Base-by-base conservation (phyloP, 1,284 basidiomycete genomes). In the Moesziomyces aphidis region DNA sequence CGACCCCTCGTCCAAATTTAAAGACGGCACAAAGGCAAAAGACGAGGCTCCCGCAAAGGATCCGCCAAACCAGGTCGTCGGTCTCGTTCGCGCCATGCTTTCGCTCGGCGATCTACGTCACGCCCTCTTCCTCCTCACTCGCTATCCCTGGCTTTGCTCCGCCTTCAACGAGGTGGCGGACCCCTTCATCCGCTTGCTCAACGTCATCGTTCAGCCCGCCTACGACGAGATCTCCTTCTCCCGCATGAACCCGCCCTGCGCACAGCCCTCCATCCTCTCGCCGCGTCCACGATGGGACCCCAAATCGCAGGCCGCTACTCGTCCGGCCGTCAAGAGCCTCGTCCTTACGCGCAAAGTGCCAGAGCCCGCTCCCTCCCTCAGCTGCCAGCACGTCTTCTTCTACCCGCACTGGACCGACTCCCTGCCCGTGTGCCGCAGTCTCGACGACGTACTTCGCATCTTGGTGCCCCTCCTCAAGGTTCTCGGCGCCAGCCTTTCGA, bases 121-220 rank as follows among this genome's bases (percentile, higher is more conserved):
- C 13, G 90, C 93, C 10, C 86, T 94, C 51, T 89, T 90, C 42
- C 89, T 98, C 62, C 86, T 99, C 72, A 89, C 91, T 26, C 90
- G 90, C 79, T 94, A 91, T 81, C 93, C 92, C 4, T 95, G 94
- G 92, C 86, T 97, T 49, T 90, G 92, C 34, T 91, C 93, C 73
- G 90, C 91, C 22, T 89, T 75, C 56, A 90, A 92, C 4, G 91
- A 93, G 74, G 88, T 98, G 47, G 92, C 94, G 1, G 94, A 97
- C 83, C 86, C 97, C 0, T 83, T 81, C 55, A 73, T 80, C 43
- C 83, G 85, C 21, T 54, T 86, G 28, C 61, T 85, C 19, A 52
- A 65, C 49, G 64, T 79, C 48, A 72, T 81, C 15, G 50, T 86
- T 10, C 66, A 64, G 42, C 83, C 82, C 8, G 82, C 79, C 0